phyloP scores from a whole-genome alignment of 108 stramenopile genomes.

The Discostella stelligeroides region DNA sequence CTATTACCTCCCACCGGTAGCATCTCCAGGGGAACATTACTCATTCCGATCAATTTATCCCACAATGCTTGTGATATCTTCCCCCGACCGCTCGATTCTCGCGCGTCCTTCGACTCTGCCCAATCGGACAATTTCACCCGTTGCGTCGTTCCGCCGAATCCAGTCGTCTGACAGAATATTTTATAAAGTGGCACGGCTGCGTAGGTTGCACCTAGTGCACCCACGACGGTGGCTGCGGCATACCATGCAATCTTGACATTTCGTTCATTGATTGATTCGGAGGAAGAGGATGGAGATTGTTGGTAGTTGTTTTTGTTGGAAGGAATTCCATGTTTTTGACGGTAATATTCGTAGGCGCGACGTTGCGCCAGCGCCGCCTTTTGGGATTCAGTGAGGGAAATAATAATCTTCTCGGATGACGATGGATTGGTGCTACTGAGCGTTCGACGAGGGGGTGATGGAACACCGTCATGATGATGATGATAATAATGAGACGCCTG shows the following conservation, averaged over 20 bases:
- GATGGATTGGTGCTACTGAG: constrained; percentile 3
- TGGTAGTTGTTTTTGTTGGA: constrained; percentile 19
- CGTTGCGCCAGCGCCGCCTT: constrained; percentile 52
- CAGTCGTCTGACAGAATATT: constrained; percentile 98
- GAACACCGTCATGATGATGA: too few relatives aligned
- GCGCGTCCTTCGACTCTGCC: constrained; percentile 39
- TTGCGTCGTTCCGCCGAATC: constrained; percentile 98
- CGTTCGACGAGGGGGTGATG: not conserved
- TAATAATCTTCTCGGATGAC: too few relatives aligned
- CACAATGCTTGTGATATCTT: constrained; percentile 42
- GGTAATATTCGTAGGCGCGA: constrained; percentile 77
- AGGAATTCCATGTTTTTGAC: constrained; percentile 24
- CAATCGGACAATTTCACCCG: constrained; percentile 67
- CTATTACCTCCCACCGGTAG: constrained; percentile 13
- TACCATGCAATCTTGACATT: constrained; percentile 81
- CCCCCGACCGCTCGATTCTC: constrained; percentile 36
- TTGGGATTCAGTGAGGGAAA: constrained; percentile 27
- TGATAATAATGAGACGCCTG: too few relatives aligned
- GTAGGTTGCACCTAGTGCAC: constrained; percentile 89
- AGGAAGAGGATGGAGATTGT: constrained; percentile 13
- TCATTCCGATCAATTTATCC: constrained; percentile 42
- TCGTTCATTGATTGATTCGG: constrained; percentile 59
- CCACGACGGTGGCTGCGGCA: constrained; percentile 73
- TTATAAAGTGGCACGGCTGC: constrained; percentile 99
- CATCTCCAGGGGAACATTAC: constrained; percentile 55